Conservation (phyloP, 768 basidiomycete species). For the Aureoboletus auriporus region DNA sequence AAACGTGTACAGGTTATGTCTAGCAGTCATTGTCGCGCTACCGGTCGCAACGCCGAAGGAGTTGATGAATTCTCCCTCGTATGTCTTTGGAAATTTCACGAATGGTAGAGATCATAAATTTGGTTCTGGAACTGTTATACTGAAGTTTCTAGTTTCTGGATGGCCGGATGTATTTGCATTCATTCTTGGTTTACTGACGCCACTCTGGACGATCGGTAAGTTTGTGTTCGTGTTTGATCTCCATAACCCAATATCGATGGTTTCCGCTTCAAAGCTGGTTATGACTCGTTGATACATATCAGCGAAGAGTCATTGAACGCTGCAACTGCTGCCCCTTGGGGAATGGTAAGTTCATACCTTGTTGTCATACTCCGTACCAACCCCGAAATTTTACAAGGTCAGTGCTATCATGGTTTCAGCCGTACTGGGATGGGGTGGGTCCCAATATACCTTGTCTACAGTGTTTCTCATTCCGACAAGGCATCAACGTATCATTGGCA, state of each 20-base stretch:
- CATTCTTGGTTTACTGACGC: constrained; percentile 42
- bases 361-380: not conserved
- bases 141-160: constrained; percentile 31
- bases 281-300: constrained; percentile 48
- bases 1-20: constrained; percentile 11
- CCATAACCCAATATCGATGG: not conserved
- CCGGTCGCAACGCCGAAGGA: constrained; percentile 59
- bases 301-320: constrained; percentile 55
- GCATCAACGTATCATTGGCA: constrained; percentile 47
- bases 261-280: constrained; percentile 27
- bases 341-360: constrained; percentile 37
- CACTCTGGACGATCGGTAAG: constrained; percentile 41
- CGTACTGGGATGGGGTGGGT: constrained; percentile 42
- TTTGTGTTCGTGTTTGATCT: not conserved
- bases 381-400: constrained; percentile 11
- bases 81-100: constrained; percentile 56
- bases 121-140: not conserved
- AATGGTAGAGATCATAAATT: constrained; percentile 39
- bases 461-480: constrained; percentile 13
- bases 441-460: not conserved
- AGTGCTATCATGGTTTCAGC: constrained; percentile 40
- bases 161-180: constrained; percentile 46
- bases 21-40: constrained; percentile 47
- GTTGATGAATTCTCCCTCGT: constrained; percentile 53
- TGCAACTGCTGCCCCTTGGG: constrained; percentile 50